A percentile compares a stretch with the other conserved stretches of the same genome.
Conservation (phyloP, 2,329 filamentous ascomycete species). For the Sordariomycetes sp. region DNA sequence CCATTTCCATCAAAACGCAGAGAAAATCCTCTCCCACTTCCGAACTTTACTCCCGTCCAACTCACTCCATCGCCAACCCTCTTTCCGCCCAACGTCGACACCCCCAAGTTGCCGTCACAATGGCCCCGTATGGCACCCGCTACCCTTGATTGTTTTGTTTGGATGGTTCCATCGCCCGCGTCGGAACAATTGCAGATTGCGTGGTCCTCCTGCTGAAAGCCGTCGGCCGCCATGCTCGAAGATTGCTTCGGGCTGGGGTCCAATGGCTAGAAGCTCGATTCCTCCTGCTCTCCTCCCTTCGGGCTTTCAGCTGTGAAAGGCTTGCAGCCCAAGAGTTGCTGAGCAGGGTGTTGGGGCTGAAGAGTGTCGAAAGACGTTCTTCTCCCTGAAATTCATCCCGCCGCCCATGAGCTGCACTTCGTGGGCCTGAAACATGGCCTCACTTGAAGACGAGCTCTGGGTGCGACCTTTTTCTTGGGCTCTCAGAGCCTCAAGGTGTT, state of each 20-base stretch:
- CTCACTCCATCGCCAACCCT: conserved; percentile 7
- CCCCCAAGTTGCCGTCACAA: conserved; percentile 23
- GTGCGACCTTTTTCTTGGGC: conserved; percentile 1
- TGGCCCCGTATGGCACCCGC: conserved; percentile 45
- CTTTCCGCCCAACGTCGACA: conserved; percentile 5
- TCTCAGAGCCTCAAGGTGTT: conserved; percentile 49
- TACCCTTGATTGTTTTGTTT: conserved; percentile 16
- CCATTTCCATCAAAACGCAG: neutral
- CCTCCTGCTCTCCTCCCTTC: conserved; percentile 55
- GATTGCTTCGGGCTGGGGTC: conserved; percentile 3
- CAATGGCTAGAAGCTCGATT: conserved; percentile 65
- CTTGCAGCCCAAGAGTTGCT: conserved; percentile 47
- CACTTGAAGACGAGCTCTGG: neutral
- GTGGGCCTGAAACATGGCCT: neutral
- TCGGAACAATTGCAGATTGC: conserved; percentile 51
- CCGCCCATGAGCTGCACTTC: neutral
- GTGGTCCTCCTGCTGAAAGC: conserved; percentile 69
- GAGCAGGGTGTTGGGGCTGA: conserved; percentile 71
- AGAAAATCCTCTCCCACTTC: conserved; percentile 1
- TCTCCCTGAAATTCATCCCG: conserved; percentile 62
- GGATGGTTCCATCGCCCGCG: conserved; percentile 4
- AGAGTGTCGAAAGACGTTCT: conserved; percentile 34
- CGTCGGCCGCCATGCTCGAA: neutral
- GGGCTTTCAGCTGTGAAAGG: conserved; percentile 22
- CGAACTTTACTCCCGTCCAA: conserved; percentile 2